A percentile compares a stretch with the other conserved stretches of the same genome.
Evolutionary conservation across 176 grass and related monocot species (phyloP).

Genomic region (Paspalum vaginatum): DNA sequence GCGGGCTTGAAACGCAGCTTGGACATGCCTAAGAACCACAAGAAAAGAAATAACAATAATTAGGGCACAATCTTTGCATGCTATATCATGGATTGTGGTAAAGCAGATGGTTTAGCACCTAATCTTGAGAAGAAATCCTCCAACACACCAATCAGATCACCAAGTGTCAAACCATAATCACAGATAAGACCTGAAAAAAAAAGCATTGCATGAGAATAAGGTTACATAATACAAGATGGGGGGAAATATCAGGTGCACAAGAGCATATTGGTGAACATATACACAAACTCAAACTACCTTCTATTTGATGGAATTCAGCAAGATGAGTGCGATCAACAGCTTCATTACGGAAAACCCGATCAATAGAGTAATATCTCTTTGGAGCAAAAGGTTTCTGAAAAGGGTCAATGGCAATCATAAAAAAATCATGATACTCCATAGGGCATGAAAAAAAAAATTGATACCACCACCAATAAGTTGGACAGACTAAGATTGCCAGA

Average conservation of each 20-base stretch:
- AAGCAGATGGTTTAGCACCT: constrained; percentile 51
- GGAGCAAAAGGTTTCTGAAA: constrained; percentile 79
- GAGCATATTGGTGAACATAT: no score
- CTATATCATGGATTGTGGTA: constrained; percentile 23
- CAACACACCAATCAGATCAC: constrained; percentile 92
- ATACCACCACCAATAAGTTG: constrained; percentile 7
- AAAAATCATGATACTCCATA: constrained; percentile 20
- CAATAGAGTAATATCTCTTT: constrained; percentile 95
- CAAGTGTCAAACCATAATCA: constrained; percentile 87
- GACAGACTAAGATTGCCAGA: constrained; percentile 17
- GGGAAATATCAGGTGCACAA: background rate
- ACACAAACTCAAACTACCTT: constrained; percentile 51
- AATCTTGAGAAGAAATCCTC: constrained; percentile 94
- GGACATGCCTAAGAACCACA: constrained; percentile 67
- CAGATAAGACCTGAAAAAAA: constrained; percentile 80
- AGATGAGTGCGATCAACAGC: constrained; percentile 96
- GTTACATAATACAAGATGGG: background rate
- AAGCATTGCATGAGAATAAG: constrained; percentile 22
- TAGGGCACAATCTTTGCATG: background rate
- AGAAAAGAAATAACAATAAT: background rate
- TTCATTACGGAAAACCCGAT: constrained; percentile 96
- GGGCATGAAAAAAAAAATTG: constrained; percentile 26
- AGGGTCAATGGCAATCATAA: constrained; percentile 8
- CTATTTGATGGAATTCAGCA: constrained; percentile 98
- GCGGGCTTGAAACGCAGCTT: constrained; percentile 97